Percentiles rank a stretch among this genome's conserved stretches.
phyloP scores from a whole-genome alignment of 2,329 filamentous ascomycete species.

The Elsinoe fawcettii region DNA sequence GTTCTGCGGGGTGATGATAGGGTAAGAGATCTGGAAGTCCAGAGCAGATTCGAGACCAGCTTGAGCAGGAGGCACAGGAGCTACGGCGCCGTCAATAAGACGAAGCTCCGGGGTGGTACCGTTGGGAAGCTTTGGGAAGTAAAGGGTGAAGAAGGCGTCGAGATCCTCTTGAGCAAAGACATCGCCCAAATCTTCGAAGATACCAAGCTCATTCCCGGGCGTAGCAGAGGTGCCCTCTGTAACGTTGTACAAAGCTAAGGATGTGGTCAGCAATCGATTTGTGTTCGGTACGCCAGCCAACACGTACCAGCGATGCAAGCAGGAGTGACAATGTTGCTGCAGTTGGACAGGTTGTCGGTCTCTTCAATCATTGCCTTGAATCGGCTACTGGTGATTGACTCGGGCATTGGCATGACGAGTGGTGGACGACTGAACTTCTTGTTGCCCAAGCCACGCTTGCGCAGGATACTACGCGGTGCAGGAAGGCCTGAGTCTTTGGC shows the following conservation, averaged over 20 bases:
- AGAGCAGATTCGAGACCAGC: conserved; percentile 38
- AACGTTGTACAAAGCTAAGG: conserved; percentile 19
- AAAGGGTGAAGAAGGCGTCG: conserved; percentile 22
- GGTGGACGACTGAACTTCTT: conserved; percentile 35
- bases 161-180: conserved; percentile 22
- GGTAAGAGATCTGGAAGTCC: conserved; percentile 44
- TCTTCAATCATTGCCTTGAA: not conserved
- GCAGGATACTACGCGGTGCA: not conserved
- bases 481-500: conserved; percentile 25
- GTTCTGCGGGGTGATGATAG: conserved; percentile 46
- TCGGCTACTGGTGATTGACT: conserved; percentile 18
- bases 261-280: not conserved
- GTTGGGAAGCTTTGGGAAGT: conserved; percentile 21
- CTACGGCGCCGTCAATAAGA: conserved; percentile 23
- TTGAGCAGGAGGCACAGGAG: conserved; percentile 22
- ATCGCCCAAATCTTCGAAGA: conserved; percentile 21
- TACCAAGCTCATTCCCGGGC: conserved; percentile 21
- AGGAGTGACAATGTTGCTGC: conserved; percentile 32
- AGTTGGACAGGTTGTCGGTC: conserved; percentile 19
- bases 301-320: conserved; percentile 30
- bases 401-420: conserved; percentile 35
- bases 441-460: conserved; percentile 23
- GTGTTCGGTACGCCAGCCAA: not conserved
- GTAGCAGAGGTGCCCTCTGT: conserved; percentile 19
- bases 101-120: conserved; percentile 21